Evolutionary conservation across 2,329 filamentous ascomycete species (phyloP).

Genomic region (Fusarium tricinctum): DNA sequence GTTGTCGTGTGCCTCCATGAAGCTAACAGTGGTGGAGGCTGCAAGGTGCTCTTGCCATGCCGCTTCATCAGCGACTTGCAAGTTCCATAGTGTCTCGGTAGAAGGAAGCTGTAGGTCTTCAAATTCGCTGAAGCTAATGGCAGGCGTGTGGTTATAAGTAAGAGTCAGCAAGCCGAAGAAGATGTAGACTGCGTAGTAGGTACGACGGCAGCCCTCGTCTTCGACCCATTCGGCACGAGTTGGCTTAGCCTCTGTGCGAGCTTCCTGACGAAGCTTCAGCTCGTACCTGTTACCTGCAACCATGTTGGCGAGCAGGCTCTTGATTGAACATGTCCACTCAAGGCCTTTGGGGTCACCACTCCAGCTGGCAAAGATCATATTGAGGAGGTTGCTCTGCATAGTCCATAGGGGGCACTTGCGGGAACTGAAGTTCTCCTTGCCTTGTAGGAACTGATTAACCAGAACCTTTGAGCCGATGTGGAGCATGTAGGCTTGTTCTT

Average conservation of each 20-base stretch:
- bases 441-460: slow-evolving; percentile 96
- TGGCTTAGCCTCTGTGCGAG: slow-evolving; percentile 80
- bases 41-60: slow-evolving; percentile 86
- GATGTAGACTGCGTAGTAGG: slow-evolving; percentile 98
- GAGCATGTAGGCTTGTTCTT: slow-evolving; percentile 95
- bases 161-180: slow-evolving; percentile 96
- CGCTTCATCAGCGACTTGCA: slow-evolving; percentile 81
- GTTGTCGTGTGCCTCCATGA: slow-evolving; percentile 93
- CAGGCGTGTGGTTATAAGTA: slow-evolving; percentile 97
- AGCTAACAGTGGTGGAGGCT: slow-evolving; percentile 81
- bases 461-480: slow-evolving; percentile 98
- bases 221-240: slow-evolving; percentile 94
- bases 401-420: slow-evolving; percentile 98
- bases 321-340: slow-evolving; percentile 99
- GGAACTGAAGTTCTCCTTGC: slow-evolving; percentile 99
- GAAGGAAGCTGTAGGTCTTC: slow-evolving; percentile 93
- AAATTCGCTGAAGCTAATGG: slow-evolving; percentile 98
- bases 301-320: slow-evolving; percentile 98
- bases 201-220: slow-evolving; percentile 95
- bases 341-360: slow-evolving; percentile 97
- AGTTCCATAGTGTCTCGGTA: slow-evolving; percentile 94
- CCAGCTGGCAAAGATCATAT: slow-evolving; percentile 99
- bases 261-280: slow-evolving; percentile 91
- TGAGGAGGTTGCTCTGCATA: slow-evolving; percentile 95
- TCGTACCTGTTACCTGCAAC: slow-evolving; percentile 97